phyloP scores from a whole-genome alignment of 495 filamentous ascomycete genomes.

The Talaromyces ruber region DNA sequence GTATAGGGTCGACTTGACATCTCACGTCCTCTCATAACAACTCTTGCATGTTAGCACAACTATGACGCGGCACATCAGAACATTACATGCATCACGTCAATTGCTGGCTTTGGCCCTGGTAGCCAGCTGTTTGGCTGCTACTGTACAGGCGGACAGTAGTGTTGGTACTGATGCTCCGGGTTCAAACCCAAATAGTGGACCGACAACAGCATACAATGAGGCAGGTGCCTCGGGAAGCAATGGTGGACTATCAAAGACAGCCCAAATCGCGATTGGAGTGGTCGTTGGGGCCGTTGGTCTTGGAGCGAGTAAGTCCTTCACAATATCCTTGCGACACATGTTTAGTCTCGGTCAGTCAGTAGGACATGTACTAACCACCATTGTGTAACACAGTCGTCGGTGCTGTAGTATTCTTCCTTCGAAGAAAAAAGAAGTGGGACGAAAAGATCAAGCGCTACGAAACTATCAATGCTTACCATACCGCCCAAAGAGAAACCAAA shows the following conservation, averaged over 20 bases:
- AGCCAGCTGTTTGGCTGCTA: neutral
- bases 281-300: slow-evolving; percentile 18
- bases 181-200: neutral
- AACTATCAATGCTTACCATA: neutral
- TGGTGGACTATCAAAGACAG: slow-evolving; percentile 2
- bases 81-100: neutral
- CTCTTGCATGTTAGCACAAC: neutral
- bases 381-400: slow-evolving; percentile 13
- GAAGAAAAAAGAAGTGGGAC: slow-evolving; percentile 20
- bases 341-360: neutral
- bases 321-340: neutral
- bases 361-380: neutral
- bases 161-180: slow-evolving; percentile 3
- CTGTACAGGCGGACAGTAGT: neutral
- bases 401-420: slow-evolving; percentile 15
- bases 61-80: neutral
- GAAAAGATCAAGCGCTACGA: slow-evolving; percentile 4
- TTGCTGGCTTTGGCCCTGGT: slow-evolving; percentile 1
- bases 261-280: slow-evolving; percentile 20
- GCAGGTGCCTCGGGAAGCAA: slow-evolving; percentile 4
- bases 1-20: neutral
- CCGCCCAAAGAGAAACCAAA: neutral
- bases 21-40: neutral
- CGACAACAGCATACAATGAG: neutral
- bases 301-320: slow-evolving; percentile 16